Conservation (phyloP, 495 filamentous ascomycete genomes). For the Daldinia loculata region DNA sequence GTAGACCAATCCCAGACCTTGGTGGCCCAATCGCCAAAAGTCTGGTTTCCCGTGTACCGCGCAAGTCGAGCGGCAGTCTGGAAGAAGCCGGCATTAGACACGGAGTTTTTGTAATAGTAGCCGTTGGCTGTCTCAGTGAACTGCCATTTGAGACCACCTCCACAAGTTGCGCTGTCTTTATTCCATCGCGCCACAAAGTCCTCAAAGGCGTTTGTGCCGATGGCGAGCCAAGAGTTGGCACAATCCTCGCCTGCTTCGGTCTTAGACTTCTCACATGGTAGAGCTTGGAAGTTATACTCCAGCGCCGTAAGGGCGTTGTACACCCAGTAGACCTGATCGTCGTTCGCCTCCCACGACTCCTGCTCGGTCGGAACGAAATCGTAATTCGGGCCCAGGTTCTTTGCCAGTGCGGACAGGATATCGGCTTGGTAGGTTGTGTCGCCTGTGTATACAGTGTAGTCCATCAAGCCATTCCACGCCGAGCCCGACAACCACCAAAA, state of each 20-base stretch:
- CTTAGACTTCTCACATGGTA: constrained; percentile 31
- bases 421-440: constrained; percentile 77
- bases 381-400: constrained; percentile 71
- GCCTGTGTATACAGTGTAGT: constrained; percentile 85
- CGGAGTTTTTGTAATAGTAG: constrained; percentile 82
- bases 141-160: constrained; percentile 86
- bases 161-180: constrained; percentile 69
- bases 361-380: constrained; percentile 86
- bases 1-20: constrained; percentile 76
- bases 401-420: constrained; percentile 70
- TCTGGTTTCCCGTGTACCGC: constrained; percentile 77
- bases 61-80: constrained; percentile 79
- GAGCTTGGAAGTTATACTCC: constrained; percentile 68
- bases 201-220: constrained; percentile 81
- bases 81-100: constrained; percentile 81
- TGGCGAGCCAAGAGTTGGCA: constrained; percentile 75
- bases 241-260: constrained; percentile 61
- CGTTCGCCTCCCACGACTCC: constrained; percentile 77
- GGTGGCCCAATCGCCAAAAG: constrained; percentile 77
- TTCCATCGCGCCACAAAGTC: constrained; percentile 74
- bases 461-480: constrained; percentile 76
- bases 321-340: constrained; percentile 89
- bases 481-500: constrained; percentile 86
- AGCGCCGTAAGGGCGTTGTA: constrained; percentile 82
- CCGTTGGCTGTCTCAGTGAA: constrained; percentile 79